Conservation (phyloP, 2,329 filamentous ascomycete genomes). For the Beauveria brongniartii region DNA sequence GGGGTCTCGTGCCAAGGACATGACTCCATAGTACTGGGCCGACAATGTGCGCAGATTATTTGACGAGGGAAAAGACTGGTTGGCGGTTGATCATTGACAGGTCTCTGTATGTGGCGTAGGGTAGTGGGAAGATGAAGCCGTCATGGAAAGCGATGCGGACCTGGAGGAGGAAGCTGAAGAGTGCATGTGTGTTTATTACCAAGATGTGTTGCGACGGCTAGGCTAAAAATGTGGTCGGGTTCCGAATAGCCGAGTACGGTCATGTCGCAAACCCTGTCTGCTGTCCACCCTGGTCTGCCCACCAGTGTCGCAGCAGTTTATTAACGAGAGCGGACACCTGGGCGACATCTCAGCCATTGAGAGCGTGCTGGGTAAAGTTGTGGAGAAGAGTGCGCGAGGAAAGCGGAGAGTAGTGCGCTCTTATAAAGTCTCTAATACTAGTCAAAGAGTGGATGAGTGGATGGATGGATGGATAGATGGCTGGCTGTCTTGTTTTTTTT, state of each 20-base stretch:
- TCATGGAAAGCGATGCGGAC: too few species aligned
- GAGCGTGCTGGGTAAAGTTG: constrained; percentile 7
- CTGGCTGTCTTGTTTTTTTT: not conserved
- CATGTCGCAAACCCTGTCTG: not conserved
- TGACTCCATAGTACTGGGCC: not conserved
- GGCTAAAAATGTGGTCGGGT: not conserved
- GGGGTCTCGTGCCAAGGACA: constrained; percentile 5
- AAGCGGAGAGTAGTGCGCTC: constrained; percentile 1
- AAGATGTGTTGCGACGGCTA: too few species aligned
- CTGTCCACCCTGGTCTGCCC: not conserved
- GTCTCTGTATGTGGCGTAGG: too few species aligned
- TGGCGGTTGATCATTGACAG: too few species aligned
- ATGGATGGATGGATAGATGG: not conserved
- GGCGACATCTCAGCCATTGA: not conserved
- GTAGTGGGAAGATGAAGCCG: not conserved
- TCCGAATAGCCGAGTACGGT: not conserved
- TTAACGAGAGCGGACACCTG: not conserved
- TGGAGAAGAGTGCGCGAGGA: not conserved
- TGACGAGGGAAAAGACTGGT: not conserved
- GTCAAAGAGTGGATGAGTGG: not conserved
- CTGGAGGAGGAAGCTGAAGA: not conserved
- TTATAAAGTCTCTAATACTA: not conserved
- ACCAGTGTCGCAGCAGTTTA: not conserved
- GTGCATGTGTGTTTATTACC: not conserved
- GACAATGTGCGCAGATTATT: constrained; percentile 3